These are phyloP conservation scores for Pseudoscleropodium purum DNA, from an alignment of 225 moss, liverwort and hornwort genomes.

Conservation along the genomic window DNA sequence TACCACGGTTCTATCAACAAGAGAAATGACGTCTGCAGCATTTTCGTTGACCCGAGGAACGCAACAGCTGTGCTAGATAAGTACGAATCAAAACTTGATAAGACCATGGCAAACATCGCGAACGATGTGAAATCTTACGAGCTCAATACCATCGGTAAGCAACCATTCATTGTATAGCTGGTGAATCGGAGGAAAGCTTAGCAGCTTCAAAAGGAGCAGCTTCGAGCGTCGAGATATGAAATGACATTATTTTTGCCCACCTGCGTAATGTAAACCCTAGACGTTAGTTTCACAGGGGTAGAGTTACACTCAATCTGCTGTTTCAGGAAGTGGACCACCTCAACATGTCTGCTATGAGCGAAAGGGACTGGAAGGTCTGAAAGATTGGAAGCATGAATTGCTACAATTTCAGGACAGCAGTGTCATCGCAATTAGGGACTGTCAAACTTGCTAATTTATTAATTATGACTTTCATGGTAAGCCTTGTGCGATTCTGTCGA, in stretches of 20 bases:
- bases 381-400: not conserved
- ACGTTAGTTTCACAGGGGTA: not conserved
- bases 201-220: not conserved
- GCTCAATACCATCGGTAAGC: conserved; percentile 8
- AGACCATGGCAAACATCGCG: conserved; percentile 9
- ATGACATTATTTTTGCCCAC: not conserved
- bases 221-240: not conserved
- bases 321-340: not conserved
- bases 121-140: conserved; percentile 13
- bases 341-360: not conserved
- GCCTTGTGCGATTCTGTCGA: not conserved
- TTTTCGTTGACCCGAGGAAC: conserved; percentile 4
- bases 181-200: not conserved
- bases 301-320: not conserved
- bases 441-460: not conserved
- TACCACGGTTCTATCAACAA: conserved; percentile 35
- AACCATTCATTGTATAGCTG: conserved; percentile 12
- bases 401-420: not conserved
- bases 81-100: conserved; percentile 2
- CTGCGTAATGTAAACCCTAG: not conserved
- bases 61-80: not conserved
- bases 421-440: not conserved
- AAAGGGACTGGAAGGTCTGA: not conserved
- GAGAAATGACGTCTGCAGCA: conserved; percentile 15
- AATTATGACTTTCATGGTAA: not conserved